phyloP scores from a whole-genome alignment of 345 rosid genomes.

The thale cress (Arabidopsis thaliana) region TAIR10.1 NC_003074.8:3981001-3981500 shows the following conservation, averaged over 20 bases:
- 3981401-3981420: slow-evolving; percentile 13
- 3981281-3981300: slow-evolving; percentile 73
- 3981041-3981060: neutral
- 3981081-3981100: slow-evolving; percentile 25
- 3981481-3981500: slow-evolving; percentile 26
- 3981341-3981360: slow-evolving; percentile 55
- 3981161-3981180: slow-evolving; percentile 67
- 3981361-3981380: slow-evolving; percentile 45
- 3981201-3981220: slow-evolving; percentile 62
- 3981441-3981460: neutral
- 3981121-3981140: slow-evolving; percentile 42
- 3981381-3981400: slow-evolving; percentile 6
- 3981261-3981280: slow-evolving; percentile 75
- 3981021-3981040: neutral
- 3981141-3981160: slow-evolving; percentile 71
- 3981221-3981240: slow-evolving; percentile 74
- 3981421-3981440: neutral
- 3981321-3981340: slow-evolving; percentile 55
- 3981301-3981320: slow-evolving; percentile 76
- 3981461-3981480: slow-evolving; percentile 14
- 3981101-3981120: slow-evolving; percentile 27
- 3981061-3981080: slow-evolving; percentile 5
- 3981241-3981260: slow-evolving; percentile 96
- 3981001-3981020: slow-evolving; percentile 6
- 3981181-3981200: slow-evolving; percentile 63